Evolutionary conservation across 1,284 basidiomycete genomes (phyloP).

Genomic region (Caloboletus firmus): DNA sequence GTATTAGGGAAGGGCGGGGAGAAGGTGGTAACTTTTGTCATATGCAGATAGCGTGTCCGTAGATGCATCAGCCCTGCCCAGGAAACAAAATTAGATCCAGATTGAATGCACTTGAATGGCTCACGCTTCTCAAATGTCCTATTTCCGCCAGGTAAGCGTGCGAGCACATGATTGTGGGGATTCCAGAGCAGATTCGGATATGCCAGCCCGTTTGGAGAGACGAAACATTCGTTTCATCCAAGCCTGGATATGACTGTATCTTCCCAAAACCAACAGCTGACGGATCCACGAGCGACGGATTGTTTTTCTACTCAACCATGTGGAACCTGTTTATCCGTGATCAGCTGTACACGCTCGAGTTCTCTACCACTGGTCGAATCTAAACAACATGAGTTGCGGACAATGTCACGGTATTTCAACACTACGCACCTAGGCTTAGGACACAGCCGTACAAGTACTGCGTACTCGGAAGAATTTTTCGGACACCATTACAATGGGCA

Average conservation of each 20-base stretch:
- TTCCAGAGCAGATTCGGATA: background rate
- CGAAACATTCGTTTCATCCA: conserved; percentile 28
- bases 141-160: conserved; percentile 13
- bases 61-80: background rate
- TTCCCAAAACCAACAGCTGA: background rate
- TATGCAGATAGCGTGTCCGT: background rate
- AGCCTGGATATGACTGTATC: background rate
- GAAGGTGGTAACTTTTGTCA: background rate
- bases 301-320: background rate
- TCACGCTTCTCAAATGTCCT: conserved; percentile 5
- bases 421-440: conserved; percentile 3
- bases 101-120: background rate
- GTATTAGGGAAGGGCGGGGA: background rate
- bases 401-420: background rate
- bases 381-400: background rate
- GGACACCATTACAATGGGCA: background rate
- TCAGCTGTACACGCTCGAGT: background rate
- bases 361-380: background rate
- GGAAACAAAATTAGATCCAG: background rate
- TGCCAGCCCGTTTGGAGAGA: background rate
- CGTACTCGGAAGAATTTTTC: background rate
- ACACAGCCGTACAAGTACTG: background rate
- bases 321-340: background rate
- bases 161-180: background rate
- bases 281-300: background rate